Base-by-base conservation (phyloP, 176 grass and related monocot species). In the Juncus inflexus region DNA sequence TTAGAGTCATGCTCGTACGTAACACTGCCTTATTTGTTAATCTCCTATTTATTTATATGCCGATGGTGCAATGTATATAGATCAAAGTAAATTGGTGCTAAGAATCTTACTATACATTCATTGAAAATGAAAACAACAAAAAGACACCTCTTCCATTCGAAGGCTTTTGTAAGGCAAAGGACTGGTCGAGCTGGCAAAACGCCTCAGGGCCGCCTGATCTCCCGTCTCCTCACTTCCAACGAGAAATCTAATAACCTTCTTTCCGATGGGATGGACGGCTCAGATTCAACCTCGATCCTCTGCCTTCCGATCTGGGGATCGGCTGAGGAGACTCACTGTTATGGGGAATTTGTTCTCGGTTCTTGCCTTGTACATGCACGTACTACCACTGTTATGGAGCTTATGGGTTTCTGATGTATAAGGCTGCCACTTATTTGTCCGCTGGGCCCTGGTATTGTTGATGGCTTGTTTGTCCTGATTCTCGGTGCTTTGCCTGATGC, bases 341-440 rank as follows among this genome's bases (percentile, higher is more conserved):
- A 28, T 28, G 19, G 19, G 19, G 19, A 28, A 28, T 28, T 28
- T 28, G 19, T 28, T 28, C 19, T 35, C 88, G 94, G 0, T 99
- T 99, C 64, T 82, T 99, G 0, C 94, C 94, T 13, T 99, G 94
- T 74, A 28, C 19, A 28, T 28, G 19, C 19, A 28, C 19, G 19
- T 28, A 99, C 94, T 52, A 90, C 94, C 70, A 92, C 94, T 52
- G 88, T 79, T 37, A 6, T 91, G 2, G 94, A 88, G 42, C 59
- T 6, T 99, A 99, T 64, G 94, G 94, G 2, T 99, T 92, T 74
- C 51, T 99, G 41, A 99, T 99, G 88, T 89, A 62, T 77, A 99
- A 99, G 80, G 83, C 85, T 2, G 94, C 94, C 61, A 99, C 94
- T 52, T 86, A 67, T 70, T 72, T 99, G 13, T 99, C 94, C 1